Evolutionary conservation across 106 monocot species (phyloP), one percentile per base, ranked within the genome.

Genomic region (Dioscorea dumetorum): DNA sequence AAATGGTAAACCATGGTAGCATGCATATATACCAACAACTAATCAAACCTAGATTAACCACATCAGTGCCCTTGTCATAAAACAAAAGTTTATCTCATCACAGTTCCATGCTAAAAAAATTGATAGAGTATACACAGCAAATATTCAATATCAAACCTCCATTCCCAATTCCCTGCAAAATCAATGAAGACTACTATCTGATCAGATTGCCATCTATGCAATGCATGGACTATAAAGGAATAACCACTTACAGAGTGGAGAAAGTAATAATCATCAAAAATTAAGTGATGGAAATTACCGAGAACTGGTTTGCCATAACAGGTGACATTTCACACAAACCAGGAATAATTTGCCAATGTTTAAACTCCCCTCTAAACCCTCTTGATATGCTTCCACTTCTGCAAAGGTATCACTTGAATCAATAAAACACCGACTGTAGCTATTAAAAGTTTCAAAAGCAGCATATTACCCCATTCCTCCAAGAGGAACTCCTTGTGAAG

Each of bases 311-410:
- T 60, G 75, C 77, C 93, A 99, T 99, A 61, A 99, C 74, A 20
- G 99, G 89, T 57, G 99, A 93, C 70, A 72, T 78, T 68, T 99
- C 99, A 69, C 93, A 90, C 50, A 74, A 83, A 73, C 88, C 87
- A 58, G 99, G 99, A 62, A 87, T 81, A 50, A 99, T 93, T 62
- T 99, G 99, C 87, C 89, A 99, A 64, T 99, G 93, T 73, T 83
- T 93, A 52, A 99, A 99, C 66, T 99, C 99, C 49, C 99, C 99
- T 76, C 99, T 84, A 64, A 99, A 99, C 21, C 99, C 99, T 79
- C 99, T 85, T 70, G 99, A 99, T 68, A 99, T 93, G 81, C 93
- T 99, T 11, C 99, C 99, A 51, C 99, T 93, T 70, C 99, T 99
- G 82, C 56, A 74, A 33, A 34, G 12, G 58, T 24, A 33, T 67